Evolutionary conservation across 1,284 basidiomycete species (phyloP), one percentile per base, ranked within the genome.

Genomic region (Ganoderma sp.): DNA sequence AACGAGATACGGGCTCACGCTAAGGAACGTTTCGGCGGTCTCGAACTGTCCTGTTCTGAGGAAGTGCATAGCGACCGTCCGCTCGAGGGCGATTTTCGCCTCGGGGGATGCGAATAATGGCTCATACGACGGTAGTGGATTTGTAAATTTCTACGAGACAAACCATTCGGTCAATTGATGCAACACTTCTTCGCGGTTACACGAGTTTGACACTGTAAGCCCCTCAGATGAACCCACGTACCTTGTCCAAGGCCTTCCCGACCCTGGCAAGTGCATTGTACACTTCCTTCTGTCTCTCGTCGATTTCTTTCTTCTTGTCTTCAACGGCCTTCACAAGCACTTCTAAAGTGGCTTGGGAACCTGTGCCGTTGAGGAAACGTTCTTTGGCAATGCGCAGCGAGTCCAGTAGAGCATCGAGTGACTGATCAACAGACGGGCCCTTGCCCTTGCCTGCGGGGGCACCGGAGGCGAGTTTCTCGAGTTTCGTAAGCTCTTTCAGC

Each of bases 231-330:
- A 71, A 71, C 64, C 69, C 41, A 52, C 32, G 52, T 39, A 94
- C 96, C 90, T 97, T 98, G 78, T 98, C 96, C 74, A 97, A 79
- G 0, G 89, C 85, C 79, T 96, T 97, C 39, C 94, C 94, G 45
- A 96, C 84, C 72, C 88, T 88, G 22, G 89, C 87, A 7, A 97
- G 81, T 1, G 90, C 88, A 32, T 85, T 87, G 76, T 96, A 94
- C 64, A 95, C 86, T 73, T 95, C 94, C 79, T 96, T 97, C 82
- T 96, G 89, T 1, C 90, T 86, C 60, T 95, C 93, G 71, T 96
- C 94, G 0, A 96, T 84, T 67, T 95, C 93, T 79, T 91, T 95
- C 88, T 93, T 95, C 76, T 83, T 88, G 2, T 82, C 78, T 54
- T 93, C 91, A 2, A 94, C 83, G 2, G 83, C 82, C 76, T 87